Base-by-base conservation (phyloP, 257 asterid genomes). In the Jaltomata sinuosa region DNA sequence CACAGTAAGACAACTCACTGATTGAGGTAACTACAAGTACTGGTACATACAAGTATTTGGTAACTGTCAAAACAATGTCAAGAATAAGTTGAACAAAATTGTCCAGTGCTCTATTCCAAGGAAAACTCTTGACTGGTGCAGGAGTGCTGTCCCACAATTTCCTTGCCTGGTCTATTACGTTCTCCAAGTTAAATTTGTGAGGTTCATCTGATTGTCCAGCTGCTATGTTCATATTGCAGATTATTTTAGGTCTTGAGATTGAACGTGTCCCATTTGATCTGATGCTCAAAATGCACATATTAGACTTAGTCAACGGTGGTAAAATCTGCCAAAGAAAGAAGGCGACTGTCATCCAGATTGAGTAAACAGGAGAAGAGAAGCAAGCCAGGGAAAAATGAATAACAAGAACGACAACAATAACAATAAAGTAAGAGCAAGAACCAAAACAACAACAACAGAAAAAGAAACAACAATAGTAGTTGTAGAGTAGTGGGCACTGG, bases 1-100 rank as follows among this genome's bases (percentile, higher is more conserved):
- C 98, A 87, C 98, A 94, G 85, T 95, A 97, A 59, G 98, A 97
- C 95, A 95, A 85, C 88, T 97, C 98, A 40, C 99, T 97, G 55
- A 94, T 57, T 8, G 95, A 90, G 36, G 96, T 89, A 72, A 94
- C 85, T 85, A 86, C 83, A 78, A 95, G 89, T 79, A 93, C 49
- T 34, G 98, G 99, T 19, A 93, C 16, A 54, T 89, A 91, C 54
- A 97, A 87, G 86, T 85, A 93, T 88, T 91, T 94, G 82, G 89
- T 42, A 72, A 93, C 97, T 21, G 90, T 85, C 85, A 97, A 82
- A 80, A 85, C 72, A 83, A 93, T 90, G 87, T 93, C 96, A 25
- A 97, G 88, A 81, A 91, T 85, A 83, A 97, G 93, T 84, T 95
- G 98, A 87, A 95, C 80, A 83, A 97, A 93, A 91, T 90, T 93